A percentile compares a stretch with the other conserved stretches of the same genome.
Evolutionary conservation across 1,284 basidiomycete species (phyloP).

Genomic region (Boletus semigastroideus): DNA sequence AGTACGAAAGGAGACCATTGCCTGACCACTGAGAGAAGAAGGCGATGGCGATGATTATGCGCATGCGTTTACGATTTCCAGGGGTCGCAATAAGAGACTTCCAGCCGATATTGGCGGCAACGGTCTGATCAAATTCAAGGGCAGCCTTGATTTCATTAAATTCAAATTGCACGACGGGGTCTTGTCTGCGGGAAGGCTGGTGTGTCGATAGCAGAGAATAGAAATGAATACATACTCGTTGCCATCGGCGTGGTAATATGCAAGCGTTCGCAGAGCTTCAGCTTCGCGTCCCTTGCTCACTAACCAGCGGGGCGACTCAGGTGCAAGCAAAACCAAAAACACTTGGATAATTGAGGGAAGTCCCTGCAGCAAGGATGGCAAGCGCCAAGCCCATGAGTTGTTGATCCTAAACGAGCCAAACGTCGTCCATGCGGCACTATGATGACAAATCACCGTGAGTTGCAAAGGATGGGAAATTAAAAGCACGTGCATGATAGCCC

Average conservation of each 20-base stretch:
- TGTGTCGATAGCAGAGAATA: background rate
- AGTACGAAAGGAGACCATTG: constrained; percentile 76
- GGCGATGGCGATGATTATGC: constrained; percentile 67
- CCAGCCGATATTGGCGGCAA: constrained; percentile 61
- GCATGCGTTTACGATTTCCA: constrained; percentile 71
- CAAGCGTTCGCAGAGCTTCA: constrained; percentile 62
- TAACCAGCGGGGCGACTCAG: constrained; percentile 74
- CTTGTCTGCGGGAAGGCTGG: constrained; percentile 60
- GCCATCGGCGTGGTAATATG: constrained; percentile 76
- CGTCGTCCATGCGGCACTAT: constrained; percentile 71
- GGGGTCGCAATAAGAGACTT: constrained; percentile 54
- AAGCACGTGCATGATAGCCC: constrained; percentile 59
- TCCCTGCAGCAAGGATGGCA: constrained; percentile 68
- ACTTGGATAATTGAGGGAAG: constrained; percentile 67
- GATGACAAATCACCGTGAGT: background rate
- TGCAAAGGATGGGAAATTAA: background rate
- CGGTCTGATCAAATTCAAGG: constrained; percentile 61
- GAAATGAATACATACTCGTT: constrained; percentile 47
- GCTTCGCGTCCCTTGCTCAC: constrained; percentile 63
- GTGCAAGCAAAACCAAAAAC: constrained; percentile 56
- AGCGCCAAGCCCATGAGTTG: constrained; percentile 73
- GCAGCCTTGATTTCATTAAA: constrained; percentile 77
- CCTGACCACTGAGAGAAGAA: constrained; percentile 79
- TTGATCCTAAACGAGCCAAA: constrained; percentile 71
- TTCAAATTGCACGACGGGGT: constrained; percentile 74